Evolutionary conservation across 2,329 filamentous ascomycete genomes (phyloP).

Genomic region (Pyricularia pennisetigena): DNA sequence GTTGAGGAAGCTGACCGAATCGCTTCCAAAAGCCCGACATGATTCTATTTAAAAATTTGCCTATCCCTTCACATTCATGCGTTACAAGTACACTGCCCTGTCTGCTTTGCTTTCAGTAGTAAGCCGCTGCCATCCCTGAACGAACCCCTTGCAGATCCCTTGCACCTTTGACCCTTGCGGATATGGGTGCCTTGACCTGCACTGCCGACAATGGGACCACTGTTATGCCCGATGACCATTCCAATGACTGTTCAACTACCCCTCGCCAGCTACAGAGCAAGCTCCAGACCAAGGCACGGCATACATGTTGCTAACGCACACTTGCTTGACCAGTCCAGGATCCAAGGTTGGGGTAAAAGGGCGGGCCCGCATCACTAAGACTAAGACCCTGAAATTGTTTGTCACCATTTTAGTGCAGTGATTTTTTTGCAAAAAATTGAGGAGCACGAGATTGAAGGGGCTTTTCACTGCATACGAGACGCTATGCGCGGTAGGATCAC

Average conservation of each 20-base stretch:
- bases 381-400: not conserved
- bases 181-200: not conserved
- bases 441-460: not conserved
- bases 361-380: not conserved
- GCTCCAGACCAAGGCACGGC: not conserved
- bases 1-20: not conserved
- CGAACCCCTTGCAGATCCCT: not conserved
- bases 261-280: not conserved
- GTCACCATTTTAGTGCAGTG: not conserved
- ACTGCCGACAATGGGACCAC: not conserved
- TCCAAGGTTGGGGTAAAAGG: not conserved
- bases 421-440: not conserved
- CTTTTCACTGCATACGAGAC: not conserved
- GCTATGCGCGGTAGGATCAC: not conserved
- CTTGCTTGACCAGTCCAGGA: not conserved
- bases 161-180: not conserved
- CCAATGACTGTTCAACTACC: not conserved
- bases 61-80: not conserved
- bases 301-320: not conserved
- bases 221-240: not conserved
- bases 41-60: not conserved
- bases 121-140: not conserved
- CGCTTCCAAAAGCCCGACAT: not conserved
- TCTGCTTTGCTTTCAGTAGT: not conserved
- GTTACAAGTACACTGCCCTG: not conserved